These are phyloP conservation scores for Blastobotrys petasosporus DNA, from an alignment of 1,139 yeast species.

Conservation along the genomic window DNA sequence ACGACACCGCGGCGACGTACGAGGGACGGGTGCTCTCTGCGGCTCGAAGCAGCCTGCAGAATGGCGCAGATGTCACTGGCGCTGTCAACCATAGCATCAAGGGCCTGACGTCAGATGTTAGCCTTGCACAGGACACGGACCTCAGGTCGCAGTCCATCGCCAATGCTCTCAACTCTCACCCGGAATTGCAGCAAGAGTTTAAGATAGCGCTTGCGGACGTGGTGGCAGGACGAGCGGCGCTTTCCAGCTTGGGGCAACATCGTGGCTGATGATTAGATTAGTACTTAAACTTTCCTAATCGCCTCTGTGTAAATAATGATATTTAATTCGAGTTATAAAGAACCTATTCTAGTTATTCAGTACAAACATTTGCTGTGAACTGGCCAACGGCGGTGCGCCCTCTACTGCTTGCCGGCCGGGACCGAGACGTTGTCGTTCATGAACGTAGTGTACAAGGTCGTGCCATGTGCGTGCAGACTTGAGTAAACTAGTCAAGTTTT, in stretches of 20 bases:
- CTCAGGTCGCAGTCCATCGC: constrained; percentile 17
- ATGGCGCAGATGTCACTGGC: constrained; percentile 1
- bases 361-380: too few relatives aligned
- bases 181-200: constrained; percentile 19
- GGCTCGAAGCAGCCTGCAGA: constrained; percentile 7
- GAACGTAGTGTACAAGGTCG: not conserved
- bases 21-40: constrained; percentile 14
- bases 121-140: constrained; percentile 10
- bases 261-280: too few relatives aligned
- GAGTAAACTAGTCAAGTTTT: not conserved
- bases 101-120: constrained; percentile 18
- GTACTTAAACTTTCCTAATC: too few relatives aligned
- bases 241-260: constrained; percentile 15
- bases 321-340: not conserved
- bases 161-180: constrained; percentile 24
- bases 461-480: constrained; percentile 1
- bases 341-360: not conserved
- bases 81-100: constrained; percentile 20
- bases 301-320: not conserved
- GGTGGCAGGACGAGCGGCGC: constrained; percentile 25
- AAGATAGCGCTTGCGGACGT: constrained; percentile 24
- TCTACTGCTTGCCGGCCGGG: too few relatives aligned
- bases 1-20: constrained; percentile 10
- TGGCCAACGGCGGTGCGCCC: too few relatives aligned
- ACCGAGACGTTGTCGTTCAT: too few relatives aligned